A percentile compares a stretch with the other conserved stretches of the same genome.
phyloP scores from a whole-genome alignment of 169 alveolate species.

The Perkinsus chesapeaki region DNA sequence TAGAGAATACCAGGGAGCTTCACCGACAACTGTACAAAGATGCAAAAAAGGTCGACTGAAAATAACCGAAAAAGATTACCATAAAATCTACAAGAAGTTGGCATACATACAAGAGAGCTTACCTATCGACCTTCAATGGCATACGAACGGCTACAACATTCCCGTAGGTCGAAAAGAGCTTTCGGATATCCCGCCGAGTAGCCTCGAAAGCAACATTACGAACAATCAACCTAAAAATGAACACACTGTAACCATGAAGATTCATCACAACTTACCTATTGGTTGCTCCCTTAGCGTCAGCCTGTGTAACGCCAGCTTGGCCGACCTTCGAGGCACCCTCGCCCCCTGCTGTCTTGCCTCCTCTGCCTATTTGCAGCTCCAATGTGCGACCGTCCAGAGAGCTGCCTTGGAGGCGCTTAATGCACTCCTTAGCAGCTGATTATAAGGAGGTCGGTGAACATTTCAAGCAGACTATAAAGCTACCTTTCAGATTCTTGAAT shows the following conservation, averaged over 20 bases:
- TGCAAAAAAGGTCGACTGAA: too few species aligned
- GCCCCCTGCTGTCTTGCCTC: conserved; percentile 36
- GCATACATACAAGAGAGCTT: too few species aligned
- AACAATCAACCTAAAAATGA: conserved; percentile 60
- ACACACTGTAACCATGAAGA: not conserved
- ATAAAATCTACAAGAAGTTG: too few species aligned
- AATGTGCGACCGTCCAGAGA: conserved; percentile 45
- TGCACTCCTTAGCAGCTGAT: conserved; percentile 47
- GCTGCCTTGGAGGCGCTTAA: conserved; percentile 44
- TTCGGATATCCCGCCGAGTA: conserved; percentile 71
- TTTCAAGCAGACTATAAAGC: not conserved
- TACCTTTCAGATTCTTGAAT: conserved; percentile 44
- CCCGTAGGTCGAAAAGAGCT: conserved; percentile 81
- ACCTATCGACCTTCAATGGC: conserved; percentile 73
- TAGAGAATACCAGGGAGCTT: too few species aligned
- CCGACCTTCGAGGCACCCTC: conserved; percentile 18
- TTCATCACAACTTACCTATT: not conserved
- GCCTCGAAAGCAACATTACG: conserved; percentile 92
- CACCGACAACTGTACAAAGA: too few species aligned
- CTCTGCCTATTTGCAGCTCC: conserved; percentile 37
- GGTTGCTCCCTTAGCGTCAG: conserved; percentile 44
- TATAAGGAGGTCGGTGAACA: not conserved
- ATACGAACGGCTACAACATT: conserved; percentile 65
- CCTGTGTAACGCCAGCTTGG: conserved; percentile 33
- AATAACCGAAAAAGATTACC: too few species aligned